Conservation (phyloP, 1,284 basidiomycete genomes). For the Pseudozyma tsukubaensis region DNA sequence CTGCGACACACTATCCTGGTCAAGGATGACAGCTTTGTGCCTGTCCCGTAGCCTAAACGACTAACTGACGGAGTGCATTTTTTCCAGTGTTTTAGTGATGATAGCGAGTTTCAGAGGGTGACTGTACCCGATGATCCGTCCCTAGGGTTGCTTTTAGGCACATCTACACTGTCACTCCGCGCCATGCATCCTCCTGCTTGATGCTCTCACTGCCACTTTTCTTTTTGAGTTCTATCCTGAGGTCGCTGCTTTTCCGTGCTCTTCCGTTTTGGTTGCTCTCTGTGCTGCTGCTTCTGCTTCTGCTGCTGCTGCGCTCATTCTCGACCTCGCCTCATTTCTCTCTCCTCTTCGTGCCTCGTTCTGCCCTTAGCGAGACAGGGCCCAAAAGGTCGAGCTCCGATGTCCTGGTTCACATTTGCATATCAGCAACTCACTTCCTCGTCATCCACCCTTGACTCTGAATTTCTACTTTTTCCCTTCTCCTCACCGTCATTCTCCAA, state of each 20-base stretch:
- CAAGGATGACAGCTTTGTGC: neutral
- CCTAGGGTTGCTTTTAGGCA: neutral
- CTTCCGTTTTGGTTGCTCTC: no score
- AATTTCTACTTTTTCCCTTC: neutral
- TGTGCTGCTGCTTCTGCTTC: no score
- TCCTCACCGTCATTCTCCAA: neutral
- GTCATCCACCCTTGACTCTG: neutral
- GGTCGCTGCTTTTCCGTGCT: no score
- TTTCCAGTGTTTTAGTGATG: neutral
- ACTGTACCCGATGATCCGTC: neutral
- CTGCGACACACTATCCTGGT: no score
- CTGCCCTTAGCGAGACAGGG: slow-evolving; percentile 4
- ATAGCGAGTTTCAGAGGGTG: neutral
- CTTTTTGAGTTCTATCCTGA: neutral
- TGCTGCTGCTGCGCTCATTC: no score
- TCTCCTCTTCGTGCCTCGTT: slow-evolving; percentile 1
- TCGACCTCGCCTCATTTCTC: neutral
- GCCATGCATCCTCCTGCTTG: neutral
- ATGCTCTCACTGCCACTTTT: slow-evolving; percentile 1
- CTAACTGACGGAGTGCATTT: neutral
- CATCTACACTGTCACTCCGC: neutral
- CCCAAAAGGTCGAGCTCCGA: neutral
- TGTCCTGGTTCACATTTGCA: neutral
- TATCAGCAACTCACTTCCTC: slow-evolving; percentile 9
- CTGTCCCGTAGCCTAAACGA: neutral